Conservation (phyloP, 2,329 filamentous ascomycete genomes). For the Calonectria pteridis region DNA sequence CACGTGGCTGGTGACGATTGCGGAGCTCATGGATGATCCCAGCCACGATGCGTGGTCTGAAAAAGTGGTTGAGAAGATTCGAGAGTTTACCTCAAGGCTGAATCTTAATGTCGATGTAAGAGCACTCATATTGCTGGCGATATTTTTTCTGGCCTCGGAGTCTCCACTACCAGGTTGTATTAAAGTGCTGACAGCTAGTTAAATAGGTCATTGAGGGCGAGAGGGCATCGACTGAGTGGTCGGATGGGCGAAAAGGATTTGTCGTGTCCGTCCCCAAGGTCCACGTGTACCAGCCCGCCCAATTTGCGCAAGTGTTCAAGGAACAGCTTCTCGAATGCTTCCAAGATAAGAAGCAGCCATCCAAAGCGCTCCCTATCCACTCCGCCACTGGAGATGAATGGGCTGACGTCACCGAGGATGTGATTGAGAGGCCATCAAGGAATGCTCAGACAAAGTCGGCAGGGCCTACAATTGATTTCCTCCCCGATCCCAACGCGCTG, state of each 20-base stretch:
- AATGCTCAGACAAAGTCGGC: background rate
- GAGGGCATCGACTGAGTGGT: slow-evolving; percentile 54
- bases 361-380: slow-evolving; percentile 30
- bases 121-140: background rate
- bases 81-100: slow-evolving; percentile 42
- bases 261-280: slow-evolving; percentile 53
- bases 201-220: slow-evolving; percentile 40
- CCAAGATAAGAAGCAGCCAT: slow-evolving; percentile 36
- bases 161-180: background rate
- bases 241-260: slow-evolving; percentile 51
- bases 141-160: background rate
- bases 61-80: slow-evolving; percentile 53
- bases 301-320: slow-evolving; percentile 53
- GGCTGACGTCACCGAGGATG: slow-evolving; percentile 55
- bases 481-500: slow-evolving; percentile 57
- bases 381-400: slow-evolving; percentile 55
- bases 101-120: slow-evolving; percentile 54
- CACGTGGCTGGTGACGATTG: slow-evolving; percentile 54
- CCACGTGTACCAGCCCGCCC: slow-evolving; percentile 45
- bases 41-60: slow-evolving; percentile 57
- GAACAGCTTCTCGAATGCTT: slow-evolving; percentile 53
- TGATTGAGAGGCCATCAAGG: slow-evolving; percentile 20
- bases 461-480: slow-evolving; percentile 38
- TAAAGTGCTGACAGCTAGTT: background rate
- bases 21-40: slow-evolving; percentile 56